Evolutionary conservation across 768 basidiomycete genomes (phyloP).

Genomic region (Termitomyces sp.): DNA sequence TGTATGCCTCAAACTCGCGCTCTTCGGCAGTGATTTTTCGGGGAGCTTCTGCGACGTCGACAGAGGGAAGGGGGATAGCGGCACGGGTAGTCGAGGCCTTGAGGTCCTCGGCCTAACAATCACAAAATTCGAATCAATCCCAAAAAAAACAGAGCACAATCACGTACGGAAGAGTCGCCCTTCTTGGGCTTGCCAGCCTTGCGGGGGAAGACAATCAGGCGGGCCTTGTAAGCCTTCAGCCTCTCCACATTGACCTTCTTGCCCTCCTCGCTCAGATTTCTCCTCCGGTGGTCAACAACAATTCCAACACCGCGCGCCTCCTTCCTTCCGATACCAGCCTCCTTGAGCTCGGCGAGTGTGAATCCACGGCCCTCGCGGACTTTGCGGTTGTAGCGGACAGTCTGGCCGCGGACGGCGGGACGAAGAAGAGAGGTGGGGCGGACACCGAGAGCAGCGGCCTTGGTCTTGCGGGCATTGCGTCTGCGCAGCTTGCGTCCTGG

Average conservation of each 20-base stretch:
- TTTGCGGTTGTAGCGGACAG: conserved; percentile 97
- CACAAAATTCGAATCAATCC: not conserved
- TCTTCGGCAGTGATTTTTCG: conserved; percentile 93
- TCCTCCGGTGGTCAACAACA: conserved; percentile 94
- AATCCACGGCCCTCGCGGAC: conserved; percentile 96
- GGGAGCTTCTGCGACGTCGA: conserved; percentile 74
- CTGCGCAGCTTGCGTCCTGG: conserved; percentile 96
- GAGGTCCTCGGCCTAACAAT: conserved; percentile 74
- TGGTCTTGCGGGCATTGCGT: conserved; percentile 86
- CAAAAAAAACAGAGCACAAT: not conserved
- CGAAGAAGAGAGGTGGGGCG: conserved; percentile 90
- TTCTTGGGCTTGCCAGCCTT: conserved; percentile 94
- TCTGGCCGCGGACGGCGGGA: conserved; percentile 95
- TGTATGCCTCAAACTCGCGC: conserved; percentile 85
- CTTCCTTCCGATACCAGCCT: conserved; percentile 91
- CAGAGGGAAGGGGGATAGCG: conserved; percentile 62
- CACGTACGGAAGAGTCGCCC: conserved; percentile 85
- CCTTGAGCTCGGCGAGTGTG: conserved; percentile 91
- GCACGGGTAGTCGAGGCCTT: conserved; percentile 70
- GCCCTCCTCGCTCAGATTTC: conserved; percentile 95
- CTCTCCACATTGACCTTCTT: conserved; percentile 94
- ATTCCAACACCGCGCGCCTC: conserved; percentile 92
- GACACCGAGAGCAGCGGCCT: conserved; percentile 88
- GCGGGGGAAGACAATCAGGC: conserved; percentile 95
- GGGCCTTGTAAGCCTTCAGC: conserved; percentile 88